phyloP scores from a whole-genome alignment of 2,329 filamentous ascomycete genomes.

The Aspergillus melleus region DNA sequence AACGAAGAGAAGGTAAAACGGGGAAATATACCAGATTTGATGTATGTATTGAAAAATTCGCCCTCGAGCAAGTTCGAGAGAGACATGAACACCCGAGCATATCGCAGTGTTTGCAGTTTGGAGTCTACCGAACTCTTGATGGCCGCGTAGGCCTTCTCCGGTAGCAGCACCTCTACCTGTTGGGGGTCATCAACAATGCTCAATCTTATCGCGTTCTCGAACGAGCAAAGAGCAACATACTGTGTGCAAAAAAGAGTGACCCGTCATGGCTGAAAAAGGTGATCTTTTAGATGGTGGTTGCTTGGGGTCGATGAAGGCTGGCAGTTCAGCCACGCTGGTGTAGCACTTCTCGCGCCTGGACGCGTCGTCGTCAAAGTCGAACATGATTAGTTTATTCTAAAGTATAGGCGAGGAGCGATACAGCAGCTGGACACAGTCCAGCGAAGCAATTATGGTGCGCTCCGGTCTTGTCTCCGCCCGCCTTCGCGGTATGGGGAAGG shows the following conservation, averaged over 20 bases:
- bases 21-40: slow-evolving; percentile 66
- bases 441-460: background rate
- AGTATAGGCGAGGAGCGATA: background rate
- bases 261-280: slow-evolving; percentile 70
- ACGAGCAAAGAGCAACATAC: slow-evolving; percentile 37
- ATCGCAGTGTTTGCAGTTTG: slow-evolving; percentile 47
- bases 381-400: slow-evolving; percentile 34
- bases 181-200: background rate
- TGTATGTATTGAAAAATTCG: slow-evolving; percentile 78
- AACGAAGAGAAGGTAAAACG: background rate
- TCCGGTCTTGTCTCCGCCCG: background rate
- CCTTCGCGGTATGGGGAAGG: background rate
- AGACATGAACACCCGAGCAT: slow-evolving; percentile 70
- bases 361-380: slow-evolving; percentile 43
- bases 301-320: slow-evolving; percentile 66
- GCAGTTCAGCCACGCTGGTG: slow-evolving; percentile 68
- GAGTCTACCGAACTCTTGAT: slow-evolving; percentile 55
- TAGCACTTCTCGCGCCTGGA: slow-evolving; percentile 63
- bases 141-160: slow-evolving; percentile 59
- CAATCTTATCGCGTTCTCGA: background rate
- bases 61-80: slow-evolving; percentile 70
- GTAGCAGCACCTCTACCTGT: slow-evolving; percentile 66
- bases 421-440: background rate
- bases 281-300: slow-evolving; percentile 71
- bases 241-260: slow-evolving; percentile 68